phyloP scores from a whole-genome alignment of 1,284 basidiomycete genomes.

The Xerocomus cyaneibrunnescens region DNA sequence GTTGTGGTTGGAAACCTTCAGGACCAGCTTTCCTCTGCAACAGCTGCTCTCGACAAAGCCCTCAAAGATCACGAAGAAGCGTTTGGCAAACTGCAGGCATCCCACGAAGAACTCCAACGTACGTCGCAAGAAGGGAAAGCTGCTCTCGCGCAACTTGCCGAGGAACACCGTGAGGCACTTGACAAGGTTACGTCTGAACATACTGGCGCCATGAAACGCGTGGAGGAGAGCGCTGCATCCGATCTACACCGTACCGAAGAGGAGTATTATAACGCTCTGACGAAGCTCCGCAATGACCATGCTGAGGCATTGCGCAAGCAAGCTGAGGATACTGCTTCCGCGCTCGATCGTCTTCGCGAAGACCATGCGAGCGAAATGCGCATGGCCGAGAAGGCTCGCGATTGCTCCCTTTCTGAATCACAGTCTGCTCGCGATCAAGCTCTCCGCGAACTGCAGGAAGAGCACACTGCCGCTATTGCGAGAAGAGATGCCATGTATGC shows the following conservation, averaged over 20 bases:
- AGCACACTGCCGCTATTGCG: constrained; percentile 60
- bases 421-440: constrained; percentile 61
- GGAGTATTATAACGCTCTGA: constrained; percentile 76
- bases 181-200: constrained; percentile 55
- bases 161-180: constrained; percentile 55
- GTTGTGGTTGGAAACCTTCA: constrained; percentile 38
- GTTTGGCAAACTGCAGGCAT: constrained; percentile 48
- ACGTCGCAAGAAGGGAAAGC: constrained; percentile 50
- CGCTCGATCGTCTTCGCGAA: constrained; percentile 64
- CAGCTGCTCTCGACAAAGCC: constrained; percentile 45
- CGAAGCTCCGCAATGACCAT: constrained; percentile 68
- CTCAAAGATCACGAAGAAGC: constrained; percentile 52
- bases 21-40: constrained; percentile 45
- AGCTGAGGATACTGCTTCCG: constrained; percentile 55
- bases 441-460: constrained; percentile 64
- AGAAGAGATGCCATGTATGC: constrained; percentile 63
- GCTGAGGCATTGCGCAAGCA: constrained; percentile 60
- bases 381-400: constrained; percentile 68
- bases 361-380: constrained; percentile 69
- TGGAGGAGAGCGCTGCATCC: constrained; percentile 56
- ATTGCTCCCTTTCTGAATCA: constrained; percentile 70
- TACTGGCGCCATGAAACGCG: constrained; percentile 52
- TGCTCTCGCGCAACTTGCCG: constrained; percentile 44
- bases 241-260: constrained; percentile 68
- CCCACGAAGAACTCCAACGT: constrained; percentile 48